A percentile compares a stretch with the other conserved stretches of the same genome.
Conservation (phyloP, 75 land plant species). For the Sequoiadendron giganteum region DNA sequence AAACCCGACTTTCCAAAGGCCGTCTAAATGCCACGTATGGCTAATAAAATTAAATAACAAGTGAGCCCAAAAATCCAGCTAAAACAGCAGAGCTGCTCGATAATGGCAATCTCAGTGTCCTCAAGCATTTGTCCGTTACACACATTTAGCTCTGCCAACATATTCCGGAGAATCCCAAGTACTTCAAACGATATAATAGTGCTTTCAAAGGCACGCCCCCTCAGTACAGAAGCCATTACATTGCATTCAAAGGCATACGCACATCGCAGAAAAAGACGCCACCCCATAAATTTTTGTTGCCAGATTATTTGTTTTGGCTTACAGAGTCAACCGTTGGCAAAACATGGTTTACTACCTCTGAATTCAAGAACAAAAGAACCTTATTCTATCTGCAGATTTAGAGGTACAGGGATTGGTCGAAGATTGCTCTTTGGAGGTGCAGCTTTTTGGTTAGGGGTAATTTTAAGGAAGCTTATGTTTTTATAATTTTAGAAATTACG, state of each 20-base stretch:
- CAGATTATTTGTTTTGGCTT: not conserved
- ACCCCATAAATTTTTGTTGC: not conserved
- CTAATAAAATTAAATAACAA: not conserved
- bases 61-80: not conserved
- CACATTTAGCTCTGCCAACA: not conserved
- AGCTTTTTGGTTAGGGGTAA: not conserved
- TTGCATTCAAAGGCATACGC: not conserved
- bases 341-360: not conserved
- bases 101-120: slow-evolving; percentile 1
- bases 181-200: not conserved
- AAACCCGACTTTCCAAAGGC: not conserved
- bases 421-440: slow-evolving; percentile 10
- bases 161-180: not conserved
- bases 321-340: not conserved
- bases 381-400: not conserved
- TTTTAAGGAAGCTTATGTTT: not conserved
- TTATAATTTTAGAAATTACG: too few species aligned
- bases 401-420: not conserved
- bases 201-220: not conserved
- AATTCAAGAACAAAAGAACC: not conserved
- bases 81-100: not conserved
- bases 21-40: slow-evolving; percentile 1
- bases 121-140: not conserved
- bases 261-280: not conserved
- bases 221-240: too few species aligned